Evolutionary conservation across 2,329 filamentous ascomycete species (phyloP), one percentile per base, ranked within the genome.

Genomic region (Thelonectria blattea): DNA sequence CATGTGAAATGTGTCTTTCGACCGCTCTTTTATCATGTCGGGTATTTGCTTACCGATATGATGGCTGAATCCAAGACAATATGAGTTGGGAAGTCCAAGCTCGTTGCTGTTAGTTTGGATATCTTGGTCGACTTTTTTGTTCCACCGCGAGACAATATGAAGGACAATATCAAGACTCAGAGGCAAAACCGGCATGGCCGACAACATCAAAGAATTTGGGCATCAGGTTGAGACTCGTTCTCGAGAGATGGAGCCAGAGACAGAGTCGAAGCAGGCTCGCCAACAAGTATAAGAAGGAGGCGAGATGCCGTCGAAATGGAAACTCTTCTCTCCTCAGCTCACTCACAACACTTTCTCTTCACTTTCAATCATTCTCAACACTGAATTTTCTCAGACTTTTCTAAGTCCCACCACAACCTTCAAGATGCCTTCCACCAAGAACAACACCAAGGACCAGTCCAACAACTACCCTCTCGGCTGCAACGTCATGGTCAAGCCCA

Each of bases 391-490:
- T 57, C 53, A 39, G 63, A 63, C 56, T 64, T 69, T 69, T 60
- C 53, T n/a, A 63, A 72, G 68, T 67, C 67, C 64, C 47, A 63
- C 64, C 39, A 70, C 63, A 69, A 58, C 62, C 52, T 72, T 70
- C 64, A 74, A 68, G 56, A 75, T 75, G 73, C 68, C 72, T 69
- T 70, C 72, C 61, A 67, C 64, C 70, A 71, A 68, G 54, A 63
- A 63, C 58, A 67, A 63, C 64, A 66, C 62, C 62, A 63, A 65
- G 56, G 60, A 61, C 63, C 68, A 72, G 60, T 63, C 60, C 59
- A 65, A 65, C 52, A 65, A 65, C 62, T 68, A 71, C 49, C 71
- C 66, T 27, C 65, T 72, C n/a, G 68, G 68, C 57, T 73, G 72
- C 65, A 64, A 7, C 37, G 65, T 73, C 63, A 73, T 72, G 71